Base-by-base conservation (phyloP, 2,329 filamentous ascomycete species). In the Alternaria brassicae region DNA sequence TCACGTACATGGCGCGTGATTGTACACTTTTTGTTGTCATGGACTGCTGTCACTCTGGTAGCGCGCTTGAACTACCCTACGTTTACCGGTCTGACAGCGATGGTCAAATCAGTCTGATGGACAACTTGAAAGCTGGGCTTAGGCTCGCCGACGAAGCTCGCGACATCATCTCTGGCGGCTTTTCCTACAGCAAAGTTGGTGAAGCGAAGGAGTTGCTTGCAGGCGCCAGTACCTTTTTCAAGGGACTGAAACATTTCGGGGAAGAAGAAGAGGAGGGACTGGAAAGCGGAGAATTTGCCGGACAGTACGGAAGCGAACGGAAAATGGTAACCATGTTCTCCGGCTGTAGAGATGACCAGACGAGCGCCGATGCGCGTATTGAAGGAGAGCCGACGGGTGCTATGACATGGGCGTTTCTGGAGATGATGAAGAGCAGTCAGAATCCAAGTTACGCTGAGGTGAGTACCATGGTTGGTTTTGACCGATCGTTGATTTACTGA, bases 41-140 rank as follows among this genome's bases (percentile, higher is more conserved):
- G 66, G 86, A 88, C 70, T 88, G 86, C 73, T 88, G 86, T 67
- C 86, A 88, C 71, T 85, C 83, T 2, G 86, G 86, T 28, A 86
- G 84, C 0, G 85, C 85, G 0, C 79, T 86, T 39, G 86, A 88
- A 58, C 73, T 88, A 1, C 86, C 86, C 0, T 88, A 79, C 60
- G 82, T 88, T 19, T 88, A 84, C 69, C 83, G 84, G 23, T 80
- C 81, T 3, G 85, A 88, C 64, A 80, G 80, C 25, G 82, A 86
- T 10, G 86, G 86, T 39, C 84, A 85, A 56, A 79, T 88, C 55
- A 83, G 79, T 59, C 68, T 87, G 21, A 77, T 88, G 56, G 83
- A 87, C 70, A 86, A 86, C 45, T 65, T 88, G 30, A 81, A 83
- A 61, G 75, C 81, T 37, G 86, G 86, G 1, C 74, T 82, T 2